A percentile compares a stretch with the other conserved stretches of the same genome.
phyloP scores from a whole-genome alignment of 2,329 filamentous ascomycete genomes.

The Amesomyces nigricolor region DNA sequence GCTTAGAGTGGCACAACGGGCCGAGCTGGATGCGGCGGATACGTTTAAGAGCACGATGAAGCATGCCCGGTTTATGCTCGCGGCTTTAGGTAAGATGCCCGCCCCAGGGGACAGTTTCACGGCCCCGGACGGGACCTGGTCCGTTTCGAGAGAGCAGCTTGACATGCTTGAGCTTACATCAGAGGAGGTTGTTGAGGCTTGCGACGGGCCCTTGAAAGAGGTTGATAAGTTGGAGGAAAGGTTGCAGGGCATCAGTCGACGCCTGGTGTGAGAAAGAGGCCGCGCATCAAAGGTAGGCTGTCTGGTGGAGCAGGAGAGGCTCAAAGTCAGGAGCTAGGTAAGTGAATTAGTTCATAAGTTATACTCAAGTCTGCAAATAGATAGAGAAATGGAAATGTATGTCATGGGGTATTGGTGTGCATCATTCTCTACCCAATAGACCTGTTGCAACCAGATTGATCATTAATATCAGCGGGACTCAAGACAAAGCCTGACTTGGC shows the following conservation, averaged over 20 bases:
- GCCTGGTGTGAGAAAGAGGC: neutral
- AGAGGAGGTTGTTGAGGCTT: neutral
- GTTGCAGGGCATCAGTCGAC: neutral
- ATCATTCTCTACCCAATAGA: too few relatives aligned
- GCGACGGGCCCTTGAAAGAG: constrained; percentile 5
- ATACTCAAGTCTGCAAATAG: too few relatives aligned
- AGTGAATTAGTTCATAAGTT: too few relatives aligned
- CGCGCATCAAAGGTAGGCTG: too few relatives aligned
- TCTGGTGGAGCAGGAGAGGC: neutral
- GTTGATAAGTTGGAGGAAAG: neutral
- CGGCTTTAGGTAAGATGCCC: neutral
- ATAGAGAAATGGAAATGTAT: too few relatives aligned
- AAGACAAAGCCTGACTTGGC: too few relatives aligned
- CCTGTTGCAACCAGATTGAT: too few relatives aligned
- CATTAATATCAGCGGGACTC: too few relatives aligned
- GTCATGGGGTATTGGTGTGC: too few relatives aligned
- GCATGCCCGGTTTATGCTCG: neutral
- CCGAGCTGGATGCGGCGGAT: neutral
- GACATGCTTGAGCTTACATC: neutral
- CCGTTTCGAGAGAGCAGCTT: neutral
- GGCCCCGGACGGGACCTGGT: neutral
- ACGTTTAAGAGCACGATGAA: neutral
- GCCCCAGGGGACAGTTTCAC: neutral
- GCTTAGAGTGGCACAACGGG: neutral
- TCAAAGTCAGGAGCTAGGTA: neutral